Evolutionary conservation across 2,329 filamentous ascomycete genomes (phyloP).

Genomic region (Exophiala aquamarina): DNA sequence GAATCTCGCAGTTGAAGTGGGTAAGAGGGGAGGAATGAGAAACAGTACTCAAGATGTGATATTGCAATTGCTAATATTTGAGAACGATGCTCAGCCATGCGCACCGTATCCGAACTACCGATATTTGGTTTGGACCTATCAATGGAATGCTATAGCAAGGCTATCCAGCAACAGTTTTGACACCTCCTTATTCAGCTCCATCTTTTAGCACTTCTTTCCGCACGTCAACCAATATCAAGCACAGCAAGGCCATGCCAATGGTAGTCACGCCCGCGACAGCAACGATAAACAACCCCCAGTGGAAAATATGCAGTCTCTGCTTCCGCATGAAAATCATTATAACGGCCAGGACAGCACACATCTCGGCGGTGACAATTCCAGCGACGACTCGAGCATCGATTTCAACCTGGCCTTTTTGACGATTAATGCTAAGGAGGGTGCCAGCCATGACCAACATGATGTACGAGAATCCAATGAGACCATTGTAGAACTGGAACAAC

Average conservation of each 20-base stretch:
- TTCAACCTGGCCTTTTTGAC: constrained; percentile 64
- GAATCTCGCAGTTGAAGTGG: too few relatives aligned
- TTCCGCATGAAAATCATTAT: constrained; percentile 11
- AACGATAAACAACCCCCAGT: constrained; percentile 5
- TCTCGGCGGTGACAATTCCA: constrained; percentile 62
- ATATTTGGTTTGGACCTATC: too few relatives aligned
- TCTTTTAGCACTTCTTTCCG: background rate
- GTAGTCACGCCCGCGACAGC: background rate
- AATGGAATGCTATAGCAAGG: too few relatives aligned
- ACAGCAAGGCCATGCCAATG: constrained; percentile 2
- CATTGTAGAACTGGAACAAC: constrained; percentile 54
- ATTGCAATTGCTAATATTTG: too few relatives aligned
- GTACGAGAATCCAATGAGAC: constrained; percentile 59
- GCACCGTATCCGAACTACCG: too few relatives aligned
- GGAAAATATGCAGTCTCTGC: background rate
- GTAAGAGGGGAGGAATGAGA: too few relatives aligned
- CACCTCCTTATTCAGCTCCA: background rate
- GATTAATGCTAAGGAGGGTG: constrained; percentile 66
- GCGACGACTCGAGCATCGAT: constrained; percentile 72
- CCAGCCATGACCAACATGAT: constrained; percentile 64
- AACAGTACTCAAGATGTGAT: too few relatives aligned
- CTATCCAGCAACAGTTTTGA: too few relatives aligned
- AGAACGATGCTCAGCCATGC: too few relatives aligned
- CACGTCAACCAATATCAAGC: background rate
- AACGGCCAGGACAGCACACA: constrained; percentile 6